Conservation (phyloP, 352 stramenopile species). For the Globisporangium polare region DNA sequence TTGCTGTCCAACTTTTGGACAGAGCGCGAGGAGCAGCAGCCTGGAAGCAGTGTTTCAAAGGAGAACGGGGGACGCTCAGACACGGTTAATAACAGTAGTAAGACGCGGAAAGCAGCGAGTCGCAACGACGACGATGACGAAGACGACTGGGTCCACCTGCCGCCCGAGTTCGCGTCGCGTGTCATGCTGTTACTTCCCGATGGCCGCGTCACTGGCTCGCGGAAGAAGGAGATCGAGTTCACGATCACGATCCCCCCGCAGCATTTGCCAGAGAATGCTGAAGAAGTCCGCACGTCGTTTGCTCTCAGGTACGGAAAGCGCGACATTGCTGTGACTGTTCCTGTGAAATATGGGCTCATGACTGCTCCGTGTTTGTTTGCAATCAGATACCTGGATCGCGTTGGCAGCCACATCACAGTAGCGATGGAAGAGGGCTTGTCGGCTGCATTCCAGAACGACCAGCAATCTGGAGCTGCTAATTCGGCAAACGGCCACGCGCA, state of each 20-base stretch:
- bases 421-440: constrained; percentile 9
- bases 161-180: constrained; percentile 63
- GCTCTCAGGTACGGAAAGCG: constrained; percentile 36
- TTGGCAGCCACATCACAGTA: constrained; percentile 20
- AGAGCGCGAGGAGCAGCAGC: background rate
- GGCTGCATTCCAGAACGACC: background rate
- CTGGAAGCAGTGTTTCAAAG: background rate
- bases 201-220: constrained; percentile 41
- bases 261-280: constrained; percentile 6
- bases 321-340: background rate
- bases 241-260: constrained; percentile 37
- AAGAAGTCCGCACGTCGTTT: constrained; percentile 54
- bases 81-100: background rate
- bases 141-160: constrained; percentile 63
- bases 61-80: constrained; percentile 1
- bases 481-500: constrained; percentile 3
- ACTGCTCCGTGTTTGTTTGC: background rate
- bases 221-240: constrained; percentile 65
- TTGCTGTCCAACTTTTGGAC: constrained; percentile 7
- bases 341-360: background rate
- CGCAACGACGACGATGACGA: constrained; percentile 33
- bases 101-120: constrained; percentile 1
- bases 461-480: background rate
- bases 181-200: constrained; percentile 68
- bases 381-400: constrained; percentile 47